A percentile compares a stretch with the other conserved stretches of the same genome.
phyloP scores from a whole-genome alignment of 768 basidiomycete genomes.

The Thelephora ganbajun region DNA sequence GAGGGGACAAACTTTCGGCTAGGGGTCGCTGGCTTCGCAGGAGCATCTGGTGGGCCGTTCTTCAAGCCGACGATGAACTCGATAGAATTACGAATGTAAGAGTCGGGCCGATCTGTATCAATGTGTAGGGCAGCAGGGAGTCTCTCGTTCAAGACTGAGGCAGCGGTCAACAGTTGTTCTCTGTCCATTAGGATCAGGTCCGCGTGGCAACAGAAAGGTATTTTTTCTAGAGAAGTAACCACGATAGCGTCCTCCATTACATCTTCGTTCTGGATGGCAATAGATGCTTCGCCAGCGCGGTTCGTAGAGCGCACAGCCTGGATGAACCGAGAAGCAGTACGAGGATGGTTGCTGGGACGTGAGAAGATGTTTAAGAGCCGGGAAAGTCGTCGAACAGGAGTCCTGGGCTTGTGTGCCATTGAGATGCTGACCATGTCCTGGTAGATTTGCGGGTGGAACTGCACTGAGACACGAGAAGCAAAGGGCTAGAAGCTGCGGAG shows the following conservation, averaged over 20 bases:
- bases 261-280: constrained; percentile 50
- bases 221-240: constrained; percentile 41
- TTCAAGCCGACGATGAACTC: constrained; percentile 49
- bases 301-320: background rate
- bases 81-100: constrained; percentile 37
- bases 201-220: constrained; percentile 65
- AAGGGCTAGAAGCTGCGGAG: too few species aligned
- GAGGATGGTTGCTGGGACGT: background rate
- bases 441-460: too few species aligned
- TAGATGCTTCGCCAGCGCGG: constrained; percentile 2
- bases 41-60: constrained; percentile 10
- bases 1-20: constrained; percentile 4
- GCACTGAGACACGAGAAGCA: too few species aligned
- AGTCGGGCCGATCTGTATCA: constrained; percentile 23
- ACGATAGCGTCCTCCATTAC: constrained; percentile 39
- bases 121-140: constrained; percentile 42
- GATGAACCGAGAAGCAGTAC: background rate
- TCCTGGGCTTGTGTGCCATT: background rate
- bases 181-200: constrained; percentile 55
- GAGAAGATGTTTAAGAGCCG: background rate
- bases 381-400: background rate
- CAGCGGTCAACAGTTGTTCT: constrained; percentile 36
- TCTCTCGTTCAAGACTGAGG: constrained; percentile 37
- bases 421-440: background rate
- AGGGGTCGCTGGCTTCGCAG: constrained; percentile 7